Evolutionary conservation across 2,329 filamentous ascomycete species (phyloP).

Genomic region (Ophiocordyceps camponoti-floridani): DNA sequence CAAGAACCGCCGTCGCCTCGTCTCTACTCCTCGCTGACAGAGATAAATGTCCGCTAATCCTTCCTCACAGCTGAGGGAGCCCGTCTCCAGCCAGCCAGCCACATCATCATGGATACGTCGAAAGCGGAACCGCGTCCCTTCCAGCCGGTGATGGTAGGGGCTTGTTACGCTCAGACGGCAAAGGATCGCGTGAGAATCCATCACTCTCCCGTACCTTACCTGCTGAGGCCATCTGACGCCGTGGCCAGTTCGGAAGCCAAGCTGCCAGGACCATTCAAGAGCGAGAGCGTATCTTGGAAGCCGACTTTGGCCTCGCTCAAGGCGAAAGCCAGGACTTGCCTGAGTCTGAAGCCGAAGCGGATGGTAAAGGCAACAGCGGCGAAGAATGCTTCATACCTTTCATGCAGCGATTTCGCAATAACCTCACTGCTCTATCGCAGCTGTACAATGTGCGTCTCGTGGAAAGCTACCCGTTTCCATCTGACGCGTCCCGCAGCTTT

Average conservation of each 20-base stretch:
- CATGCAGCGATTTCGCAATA: constrained; percentile 27
- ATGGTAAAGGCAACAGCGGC: constrained; percentile 6
- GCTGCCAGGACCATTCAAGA: constrained; percentile 1
- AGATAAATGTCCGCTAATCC: not conserved
- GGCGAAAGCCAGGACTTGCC: constrained; percentile 11
- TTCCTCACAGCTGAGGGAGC: too few relatives aligned
- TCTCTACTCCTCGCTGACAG: not conserved
- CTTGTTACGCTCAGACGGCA: constrained; percentile 18
- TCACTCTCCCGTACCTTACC: not conserved
- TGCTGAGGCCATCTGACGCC: not conserved
- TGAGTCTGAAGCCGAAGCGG: constrained; percentile 6
- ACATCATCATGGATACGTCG: too few relatives aligned
- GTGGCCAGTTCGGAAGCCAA: constrained; percentile 16
- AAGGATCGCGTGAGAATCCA: constrained; percentile 14
- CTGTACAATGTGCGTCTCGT: constrained; percentile 27
- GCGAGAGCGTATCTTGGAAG: too few relatives aligned
- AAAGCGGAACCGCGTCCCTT: constrained; percentile 2
- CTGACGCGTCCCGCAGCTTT: constrained; percentile 22
- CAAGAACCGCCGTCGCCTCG: too few relatives aligned
- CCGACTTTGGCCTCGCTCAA: too few relatives aligned
- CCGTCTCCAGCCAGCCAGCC: too few relatives aligned
- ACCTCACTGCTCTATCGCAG: constrained; percentile 40
- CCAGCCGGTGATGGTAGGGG: constrained; percentile 14
- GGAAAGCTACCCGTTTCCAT: too few relatives aligned
- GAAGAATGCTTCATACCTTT: constrained; percentile 11